phyloP scores from a whole-genome alignment of 148 eudicot species.

The Pharnaceum exiguum region DNA sequence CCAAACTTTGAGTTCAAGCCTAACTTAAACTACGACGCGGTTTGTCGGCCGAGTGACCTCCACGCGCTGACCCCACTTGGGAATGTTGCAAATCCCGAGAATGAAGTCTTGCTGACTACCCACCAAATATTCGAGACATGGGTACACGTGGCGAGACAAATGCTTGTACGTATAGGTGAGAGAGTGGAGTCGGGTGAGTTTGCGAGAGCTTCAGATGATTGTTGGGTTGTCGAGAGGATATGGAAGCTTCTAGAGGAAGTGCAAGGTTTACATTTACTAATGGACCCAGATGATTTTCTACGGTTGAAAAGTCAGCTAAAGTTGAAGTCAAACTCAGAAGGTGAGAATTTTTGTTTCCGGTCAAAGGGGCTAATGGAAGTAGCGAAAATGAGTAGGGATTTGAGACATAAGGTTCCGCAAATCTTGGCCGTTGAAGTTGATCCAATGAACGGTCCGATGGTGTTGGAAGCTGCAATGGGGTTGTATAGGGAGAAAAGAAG shows the following conservation, averaged over 20 bases:
- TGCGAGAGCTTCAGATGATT: conserved; percentile 36
- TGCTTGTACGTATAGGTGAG: conserved; percentile 29
- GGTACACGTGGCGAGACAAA: conserved; percentile 31
- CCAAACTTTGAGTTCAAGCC: conserved; percentile 65
- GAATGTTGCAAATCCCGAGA: conserved; percentile 35
- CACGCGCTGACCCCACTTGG: conserved; percentile 40
- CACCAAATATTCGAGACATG: conserved; percentile 77
- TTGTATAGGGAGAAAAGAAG: conserved; percentile 41
- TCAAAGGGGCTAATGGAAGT: conserved; percentile 47
- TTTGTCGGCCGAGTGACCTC: conserved; percentile 59
- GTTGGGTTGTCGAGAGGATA: conserved; percentile 51
- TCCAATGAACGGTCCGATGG: conserved; percentile 71
- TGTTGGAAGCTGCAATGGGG: conserved; percentile 77
- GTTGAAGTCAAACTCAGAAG: conserved; percentile 38
- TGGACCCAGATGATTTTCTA: conserved; percentile 71
- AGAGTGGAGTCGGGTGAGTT: conserved; percentile 24
- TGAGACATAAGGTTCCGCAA: conserved; percentile 55
- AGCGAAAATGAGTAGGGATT: conserved; percentile 49
- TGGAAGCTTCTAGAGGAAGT: conserved; percentile 58
- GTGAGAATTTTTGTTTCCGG: conserved; percentile 62
- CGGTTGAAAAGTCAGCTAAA: conserved; percentile 42
- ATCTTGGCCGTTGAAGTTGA: conserved; percentile 67
- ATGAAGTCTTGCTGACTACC: conserved; percentile 34
- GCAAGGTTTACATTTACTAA: conserved; percentile 47
- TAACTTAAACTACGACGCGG: conserved; percentile 51